A percentile compares a stretch with the other conserved stretches of the same genome.
These are phyloP conservation scores for Botryosphaeria dothidea DNA, from an alignment of 2,329 filamentous ascomycete genomes.

Conservation along the genomic window DNA sequence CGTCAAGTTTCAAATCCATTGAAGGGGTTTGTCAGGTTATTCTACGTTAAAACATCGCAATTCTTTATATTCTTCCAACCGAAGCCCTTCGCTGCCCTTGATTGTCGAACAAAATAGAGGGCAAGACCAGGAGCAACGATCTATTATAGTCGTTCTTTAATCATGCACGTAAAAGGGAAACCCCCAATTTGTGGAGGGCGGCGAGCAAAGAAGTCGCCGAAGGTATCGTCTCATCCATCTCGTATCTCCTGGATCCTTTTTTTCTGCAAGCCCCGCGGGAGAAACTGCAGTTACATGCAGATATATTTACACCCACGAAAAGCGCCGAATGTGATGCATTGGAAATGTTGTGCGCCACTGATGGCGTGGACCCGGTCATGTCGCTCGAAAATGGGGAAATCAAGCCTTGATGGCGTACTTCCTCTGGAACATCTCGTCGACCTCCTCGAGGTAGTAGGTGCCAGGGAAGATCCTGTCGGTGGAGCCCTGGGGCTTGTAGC, in stretches of 20 bases:
- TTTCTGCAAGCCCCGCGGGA: neutral
- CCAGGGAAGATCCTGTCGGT: constrained; percentile 47
- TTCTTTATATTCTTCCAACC: constrained; percentile 9
- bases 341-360: neutral
- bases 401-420: constrained; percentile 53
- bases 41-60: constrained; percentile 11
- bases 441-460: constrained; percentile 53
- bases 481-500: constrained; percentile 48
- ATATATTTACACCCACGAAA: constrained; percentile 8
- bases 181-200: neutral
- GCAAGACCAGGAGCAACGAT: neutral
- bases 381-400: constrained; percentile 4
- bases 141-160: constrained; percentile 11
- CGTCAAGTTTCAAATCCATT: neutral
- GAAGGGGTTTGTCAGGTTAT: neutral
- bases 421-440: constrained; percentile 55
- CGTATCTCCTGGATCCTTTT: neutral
- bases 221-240: constrained; percentile 2
- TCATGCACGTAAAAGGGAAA: neutral
- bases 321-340: neutral
- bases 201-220: neutral
- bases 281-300: neutral
- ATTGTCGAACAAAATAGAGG: neutral
- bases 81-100: constrained; percentile 1
- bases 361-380: neutral